These are phyloP conservation scores for Colletotrichum plurivorum DNA, from an alignment of 2,329 filamentous ascomycete species.

Conservation along the genomic window DNA sequence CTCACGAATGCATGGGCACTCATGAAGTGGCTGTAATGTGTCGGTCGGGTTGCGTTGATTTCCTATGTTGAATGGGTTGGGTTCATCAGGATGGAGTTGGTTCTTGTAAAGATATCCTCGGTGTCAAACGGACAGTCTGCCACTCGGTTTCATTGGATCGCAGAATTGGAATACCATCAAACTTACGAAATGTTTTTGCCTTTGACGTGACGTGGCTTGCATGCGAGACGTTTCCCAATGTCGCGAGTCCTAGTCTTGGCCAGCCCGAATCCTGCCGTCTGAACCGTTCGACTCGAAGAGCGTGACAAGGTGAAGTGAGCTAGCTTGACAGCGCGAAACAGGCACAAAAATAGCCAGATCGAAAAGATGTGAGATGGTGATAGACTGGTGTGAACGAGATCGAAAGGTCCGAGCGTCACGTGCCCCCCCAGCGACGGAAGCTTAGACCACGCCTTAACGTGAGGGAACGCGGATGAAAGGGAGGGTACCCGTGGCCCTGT, in stretches of 20 bases:
- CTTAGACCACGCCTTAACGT: conserved; percentile 3
- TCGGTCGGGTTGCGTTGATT: background rate
- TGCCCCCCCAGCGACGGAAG: background rate
- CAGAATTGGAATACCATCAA: background rate
- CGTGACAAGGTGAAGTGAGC: no score
- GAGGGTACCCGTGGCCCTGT: no score
- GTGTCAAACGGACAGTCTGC: background rate
- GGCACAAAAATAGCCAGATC: background rate
- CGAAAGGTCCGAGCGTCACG: conserved; percentile 4
- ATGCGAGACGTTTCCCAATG: no score
- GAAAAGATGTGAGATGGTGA: background rate
- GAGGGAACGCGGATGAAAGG: background rate
- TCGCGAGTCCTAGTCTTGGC: no score
- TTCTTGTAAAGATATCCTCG: background rate
- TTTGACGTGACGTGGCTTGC: no score
- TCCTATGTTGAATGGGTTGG: background rate
- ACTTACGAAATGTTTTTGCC: no score
- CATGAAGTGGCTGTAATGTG: conserved; percentile 20
- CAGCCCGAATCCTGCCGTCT: no score
- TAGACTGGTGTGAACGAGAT: background rate
- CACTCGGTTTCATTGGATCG: background rate
- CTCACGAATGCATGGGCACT: conserved; percentile 16
- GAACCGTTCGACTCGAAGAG: no score
- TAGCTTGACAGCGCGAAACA: no score
- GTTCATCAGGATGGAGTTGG: background rate